Percentiles rank a stretch among this genome's conserved stretches.
phyloP scores from a whole-genome alignment of 2,329 filamentous ascomycete genomes.

The Neonectria punicea region DNA sequence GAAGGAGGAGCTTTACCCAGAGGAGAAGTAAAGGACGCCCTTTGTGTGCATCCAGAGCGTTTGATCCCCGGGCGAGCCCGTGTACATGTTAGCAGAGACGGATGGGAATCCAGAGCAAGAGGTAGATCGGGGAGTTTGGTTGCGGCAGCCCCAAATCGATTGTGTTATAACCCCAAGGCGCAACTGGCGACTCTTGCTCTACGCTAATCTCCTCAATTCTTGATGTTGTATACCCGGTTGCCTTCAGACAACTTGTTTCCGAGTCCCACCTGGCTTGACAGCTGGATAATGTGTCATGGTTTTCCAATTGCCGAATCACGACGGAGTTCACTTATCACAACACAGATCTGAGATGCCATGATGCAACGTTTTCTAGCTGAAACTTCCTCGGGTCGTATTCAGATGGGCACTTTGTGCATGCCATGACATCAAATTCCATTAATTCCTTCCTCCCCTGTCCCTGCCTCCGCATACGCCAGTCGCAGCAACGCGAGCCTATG shows the following conservation, averaged over 20 bases:
- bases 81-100: conserved; percentile 52
- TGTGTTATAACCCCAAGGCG: conserved; percentile 45
- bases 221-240: conserved; percentile 33
- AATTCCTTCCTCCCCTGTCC: conserved; percentile 17
- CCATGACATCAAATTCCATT: conserved; percentile 19
- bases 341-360: background rate
- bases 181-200: conserved; percentile 38
- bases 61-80: conserved; percentile 38
- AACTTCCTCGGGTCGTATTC: background rate
- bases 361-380: background rate
- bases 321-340: background rate
- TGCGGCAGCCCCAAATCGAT: conserved; percentile 46
- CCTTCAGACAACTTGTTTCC: conserved; percentile 7
- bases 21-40: conserved; percentile 57
- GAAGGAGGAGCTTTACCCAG: conserved; percentile 93
- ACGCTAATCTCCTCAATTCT: conserved; percentile 37
- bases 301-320: background rate
- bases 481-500: conserved; percentile 16
- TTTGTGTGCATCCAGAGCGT: conserved; percentile 26
- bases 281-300: background rate
- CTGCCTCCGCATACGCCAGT: conserved; percentile 20
- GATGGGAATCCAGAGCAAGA: conserved; percentile 42
- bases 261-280: background rate
- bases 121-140: conserved; percentile 46
- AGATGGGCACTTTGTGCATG: conserved; percentile 14